These are phyloP conservation scores for Dryas integrifolia DNA, from an alignment of 331 rosid genomes.

Conservation along the genomic window DNA sequence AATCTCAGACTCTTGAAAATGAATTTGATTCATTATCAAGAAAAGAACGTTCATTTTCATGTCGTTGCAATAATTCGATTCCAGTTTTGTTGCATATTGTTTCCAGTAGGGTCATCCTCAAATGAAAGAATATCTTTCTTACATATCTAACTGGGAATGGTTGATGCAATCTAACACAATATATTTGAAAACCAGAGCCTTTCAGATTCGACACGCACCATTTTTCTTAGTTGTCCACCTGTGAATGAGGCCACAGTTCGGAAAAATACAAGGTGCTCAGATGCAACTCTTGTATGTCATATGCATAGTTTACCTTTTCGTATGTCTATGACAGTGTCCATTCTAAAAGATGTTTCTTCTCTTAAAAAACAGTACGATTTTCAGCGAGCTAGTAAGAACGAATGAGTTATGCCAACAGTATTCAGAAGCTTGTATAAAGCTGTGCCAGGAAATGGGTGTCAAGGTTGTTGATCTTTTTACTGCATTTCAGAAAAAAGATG, in stretches of 20 bases:
- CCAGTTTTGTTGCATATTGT: background rate
- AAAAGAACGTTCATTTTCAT: background rate
- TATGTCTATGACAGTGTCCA: background rate
- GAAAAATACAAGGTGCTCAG: conserved; percentile 51
- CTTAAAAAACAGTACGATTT: conserved; percentile 35
- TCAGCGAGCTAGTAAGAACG: conserved; percentile 82
- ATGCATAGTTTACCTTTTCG: background rate
- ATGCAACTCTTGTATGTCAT: conserved; percentile 8
- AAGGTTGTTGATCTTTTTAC: conserved; percentile 69
- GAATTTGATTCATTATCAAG: background rate
- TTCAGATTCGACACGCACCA: conserved; percentile 59
- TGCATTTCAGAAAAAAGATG: conserved; percentile 62
- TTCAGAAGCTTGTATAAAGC: conserved; percentile 80
- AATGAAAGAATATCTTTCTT: background rate
- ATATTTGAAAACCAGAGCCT: conserved; percentile 56
- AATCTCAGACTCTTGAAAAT: background rate
- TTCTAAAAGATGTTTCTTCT: conserved; percentile 10
- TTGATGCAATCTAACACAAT: conserved; percentile 25
- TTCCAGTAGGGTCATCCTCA: background rate
- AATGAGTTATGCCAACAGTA: conserved; percentile 72
- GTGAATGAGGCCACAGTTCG: conserved; percentile 64
- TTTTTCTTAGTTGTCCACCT: conserved; percentile 79
- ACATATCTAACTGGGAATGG: conserved; percentile 1
- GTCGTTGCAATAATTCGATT: background rate
- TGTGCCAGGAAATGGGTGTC: conserved; percentile 69